Percentiles rank a stretch among this genome's conserved stretches.
Evolutionary conservation across 148 eudicot species (phyloP).

Genomic region (Diospyros lotus): DNA sequence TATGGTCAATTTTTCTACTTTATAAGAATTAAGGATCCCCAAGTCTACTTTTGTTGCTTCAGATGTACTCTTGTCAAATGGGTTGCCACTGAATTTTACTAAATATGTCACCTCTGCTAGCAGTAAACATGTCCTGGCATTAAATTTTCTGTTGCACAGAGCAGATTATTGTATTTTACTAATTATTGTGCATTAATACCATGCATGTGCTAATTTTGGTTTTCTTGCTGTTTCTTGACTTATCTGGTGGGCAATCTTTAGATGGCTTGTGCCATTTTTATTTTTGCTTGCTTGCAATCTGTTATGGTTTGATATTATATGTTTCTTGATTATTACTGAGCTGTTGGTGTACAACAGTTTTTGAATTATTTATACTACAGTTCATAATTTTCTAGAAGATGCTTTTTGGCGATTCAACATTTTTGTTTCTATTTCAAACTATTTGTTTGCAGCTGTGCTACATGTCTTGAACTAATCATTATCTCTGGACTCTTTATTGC

Average conservation of each 20-base stretch:
- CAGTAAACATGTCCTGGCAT: no score
- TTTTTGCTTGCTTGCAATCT: not conserved
- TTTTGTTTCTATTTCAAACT: not conserved
- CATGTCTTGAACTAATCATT: not conserved
- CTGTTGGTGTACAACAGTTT: not conserved
- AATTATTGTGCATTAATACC: not conserved
- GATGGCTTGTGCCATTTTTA: not conserved
- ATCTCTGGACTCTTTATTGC: not conserved
- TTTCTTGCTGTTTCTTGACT: not conserved
- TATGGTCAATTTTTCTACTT: no score
- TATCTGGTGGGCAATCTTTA: not conserved
- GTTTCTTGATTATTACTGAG: no score
- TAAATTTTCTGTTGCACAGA: no score
- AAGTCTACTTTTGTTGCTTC: no score
- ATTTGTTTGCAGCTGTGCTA: not conserved
- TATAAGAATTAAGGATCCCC: no score
- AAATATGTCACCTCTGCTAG: no score
- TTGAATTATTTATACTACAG: not conserved
- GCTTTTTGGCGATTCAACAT: not conserved
- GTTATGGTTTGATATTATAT: not conserved
- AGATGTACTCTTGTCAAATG: no score
- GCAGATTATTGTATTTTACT: not conserved
- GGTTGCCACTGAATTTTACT: no score
- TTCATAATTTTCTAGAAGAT: not conserved
- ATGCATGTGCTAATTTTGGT: not conserved